Evolutionary conservation across 140 eudicot genomes (phyloP).

Genomic region (Oenanthe javanica): DNA sequence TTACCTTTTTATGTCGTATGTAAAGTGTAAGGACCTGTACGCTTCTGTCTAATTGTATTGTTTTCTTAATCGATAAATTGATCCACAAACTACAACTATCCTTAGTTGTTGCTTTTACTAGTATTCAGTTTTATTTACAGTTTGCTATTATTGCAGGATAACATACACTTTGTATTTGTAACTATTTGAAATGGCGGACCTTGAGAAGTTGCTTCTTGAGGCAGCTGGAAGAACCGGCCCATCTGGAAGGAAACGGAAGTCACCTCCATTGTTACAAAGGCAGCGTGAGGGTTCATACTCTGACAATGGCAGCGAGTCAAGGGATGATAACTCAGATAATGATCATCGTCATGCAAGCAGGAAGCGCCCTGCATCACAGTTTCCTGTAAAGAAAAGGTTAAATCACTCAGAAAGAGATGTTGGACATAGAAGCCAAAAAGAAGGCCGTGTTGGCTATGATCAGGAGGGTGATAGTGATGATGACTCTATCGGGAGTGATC

Average conservation of each 20-base stretch:
- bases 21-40: neutral
- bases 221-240: slow-evolving; percentile 74
- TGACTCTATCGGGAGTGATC: slow-evolving; percentile 83
- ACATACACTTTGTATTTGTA: neutral
- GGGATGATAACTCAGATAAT: slow-evolving; percentile 76
- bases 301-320: slow-evolving; percentile 82
- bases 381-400: slow-evolving; percentile 80
- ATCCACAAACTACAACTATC: neutral
- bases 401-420: slow-evolving; percentile 60
- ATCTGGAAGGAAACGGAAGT: slow-evolving; percentile 51
- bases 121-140: neutral
- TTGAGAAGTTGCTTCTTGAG: slow-evolving; percentile 83
- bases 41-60: neutral
- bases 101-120: neutral
- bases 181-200: slow-evolving; percentile 46
- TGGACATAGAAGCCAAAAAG: slow-evolving; percentile 65
- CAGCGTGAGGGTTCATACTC: slow-evolving; percentile 57
- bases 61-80: neutral
- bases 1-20: neutral
- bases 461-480: slow-evolving; percentile 70
- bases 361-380: slow-evolving; percentile 61
- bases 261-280: slow-evolving; percentile 70
- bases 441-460: slow-evolving; percentile 45
- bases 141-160: slow-evolving; percentile 22
- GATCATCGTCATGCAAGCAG: slow-evolving; percentile 53